A percentile compares a stretch with the other conserved stretches of the same genome.
Conservation (phyloP, 75 land plant species). For the Ceratopteris richardii region DNA sequence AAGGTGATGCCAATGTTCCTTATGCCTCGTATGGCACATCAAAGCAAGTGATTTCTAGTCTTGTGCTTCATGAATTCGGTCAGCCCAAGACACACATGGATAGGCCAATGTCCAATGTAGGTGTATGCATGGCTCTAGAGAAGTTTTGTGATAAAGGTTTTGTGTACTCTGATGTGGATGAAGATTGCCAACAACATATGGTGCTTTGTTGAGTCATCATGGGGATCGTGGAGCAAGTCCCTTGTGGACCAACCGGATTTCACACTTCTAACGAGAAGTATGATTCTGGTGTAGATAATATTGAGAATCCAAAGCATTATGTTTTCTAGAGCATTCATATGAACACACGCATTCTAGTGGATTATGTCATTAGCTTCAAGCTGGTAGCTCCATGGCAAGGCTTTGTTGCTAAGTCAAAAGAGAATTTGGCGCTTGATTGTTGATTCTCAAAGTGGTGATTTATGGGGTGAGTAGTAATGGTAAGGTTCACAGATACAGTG, state of each 20-base stretch:
- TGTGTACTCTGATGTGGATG: conserved; percentile 54
- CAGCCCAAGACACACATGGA: conserved; percentile 12
- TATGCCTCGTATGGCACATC: conserved; percentile 72
- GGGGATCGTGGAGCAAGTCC: conserved; percentile 54
- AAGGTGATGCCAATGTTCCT: conserved; percentile 71
- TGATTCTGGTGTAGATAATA: conserved; percentile 51
- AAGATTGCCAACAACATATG: conserved; percentile 48
- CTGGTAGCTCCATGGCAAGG: conserved; percentile 21
- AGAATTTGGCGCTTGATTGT: no score
- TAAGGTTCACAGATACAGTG: neutral
- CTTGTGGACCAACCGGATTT: conserved; percentile 32
- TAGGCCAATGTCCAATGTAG: conserved; percentile 45
- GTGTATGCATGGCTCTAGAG: conserved; percentile 66
- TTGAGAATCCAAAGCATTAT: conserved; percentile 30
- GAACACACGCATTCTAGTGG: conserved; percentile 49
- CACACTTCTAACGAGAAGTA: conserved; percentile 38
- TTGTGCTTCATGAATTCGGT: conserved; percentile 57
- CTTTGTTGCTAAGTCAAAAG: no score
- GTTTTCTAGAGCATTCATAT: conserved; percentile 44
- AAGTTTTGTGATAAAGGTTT: conserved; percentile 40
- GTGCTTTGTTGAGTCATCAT: conserved; percentile 55
- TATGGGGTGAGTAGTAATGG: neutral
- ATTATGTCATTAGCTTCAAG: conserved; percentile 49
- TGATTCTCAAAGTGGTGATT: neutral
- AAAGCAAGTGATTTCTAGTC: conserved; percentile 21